These are phyloP conservation scores for Chenopodium quinoa DNA, from an alignment of 148 eudicot species.

Conservation along the genomic window DNA sequence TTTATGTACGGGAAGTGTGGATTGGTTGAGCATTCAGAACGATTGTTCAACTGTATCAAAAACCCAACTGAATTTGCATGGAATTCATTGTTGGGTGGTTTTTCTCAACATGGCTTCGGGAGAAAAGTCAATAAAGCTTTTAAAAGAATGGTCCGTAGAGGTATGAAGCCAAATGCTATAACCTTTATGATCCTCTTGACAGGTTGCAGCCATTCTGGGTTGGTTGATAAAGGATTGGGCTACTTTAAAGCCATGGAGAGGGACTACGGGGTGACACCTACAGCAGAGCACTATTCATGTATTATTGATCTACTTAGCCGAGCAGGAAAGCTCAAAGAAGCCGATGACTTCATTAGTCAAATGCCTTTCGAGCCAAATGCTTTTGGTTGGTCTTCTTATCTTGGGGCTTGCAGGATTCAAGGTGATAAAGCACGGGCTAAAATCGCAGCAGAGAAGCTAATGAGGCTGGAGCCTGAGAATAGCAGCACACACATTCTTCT, in stretches of 20 bases:
- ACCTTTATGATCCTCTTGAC: conserved; percentile 44
- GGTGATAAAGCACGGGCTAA: conserved; percentile 44
- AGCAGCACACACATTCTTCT: conserved; percentile 45
- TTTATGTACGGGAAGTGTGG: conserved; percentile 59
- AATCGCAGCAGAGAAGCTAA: conserved; percentile 36
- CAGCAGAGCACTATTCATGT: conserved; percentile 46
- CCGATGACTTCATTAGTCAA: conserved; percentile 37
- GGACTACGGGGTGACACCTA: conserved; percentile 38
- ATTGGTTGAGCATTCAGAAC: conserved; percentile 34
- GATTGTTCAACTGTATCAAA: conserved; percentile 28
- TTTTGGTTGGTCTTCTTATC: conserved; percentile 53
- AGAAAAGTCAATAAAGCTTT: conserved; percentile 32
- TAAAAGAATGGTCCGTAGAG: conserved; percentile 28
- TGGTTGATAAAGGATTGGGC: conserved; percentile 44
- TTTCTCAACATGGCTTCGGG: conserved; percentile 47
- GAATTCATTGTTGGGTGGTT: conserved; percentile 42
- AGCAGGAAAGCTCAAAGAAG: conserved; percentile 52
- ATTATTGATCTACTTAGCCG: conserved; percentile 52
- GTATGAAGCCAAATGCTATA: conserved; percentile 40
- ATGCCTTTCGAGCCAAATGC: conserved; percentile 66
- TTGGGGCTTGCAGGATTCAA: conserved; percentile 44
- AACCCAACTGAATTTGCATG: conserved; percentile 30
- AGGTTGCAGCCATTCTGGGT: conserved; percentile 59
- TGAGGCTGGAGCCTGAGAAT: conserved; percentile 46
- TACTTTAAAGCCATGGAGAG: conserved; percentile 43